Evolutionary conservation across 371 early-diverging fungal genomes (phyloP).

Genomic region (Actinomucor elegans): DNA sequence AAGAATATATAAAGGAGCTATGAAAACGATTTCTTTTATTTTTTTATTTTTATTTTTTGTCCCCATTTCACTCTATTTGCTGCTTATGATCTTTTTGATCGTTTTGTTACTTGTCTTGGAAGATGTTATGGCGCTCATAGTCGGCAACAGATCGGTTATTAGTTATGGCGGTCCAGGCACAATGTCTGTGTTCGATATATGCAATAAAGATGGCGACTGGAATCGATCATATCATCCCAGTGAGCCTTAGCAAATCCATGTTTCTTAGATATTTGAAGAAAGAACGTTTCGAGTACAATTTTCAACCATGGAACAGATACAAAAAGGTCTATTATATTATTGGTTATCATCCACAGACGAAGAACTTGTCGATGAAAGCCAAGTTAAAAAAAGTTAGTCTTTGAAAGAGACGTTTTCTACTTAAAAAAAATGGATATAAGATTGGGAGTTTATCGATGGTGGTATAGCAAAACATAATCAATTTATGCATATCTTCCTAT

Average conservation of each 20-base stretch:
- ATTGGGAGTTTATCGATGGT: constrained; percentile 34
- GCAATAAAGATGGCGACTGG: constrained; percentile 27
- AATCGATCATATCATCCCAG: constrained; percentile 31
- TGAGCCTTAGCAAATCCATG: constrained; percentile 43
- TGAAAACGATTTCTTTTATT: not conserved
- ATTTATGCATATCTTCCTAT: constrained; percentile 23
- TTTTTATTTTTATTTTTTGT: not conserved
- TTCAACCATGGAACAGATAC: constrained; percentile 20
- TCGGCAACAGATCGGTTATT: not conserved
- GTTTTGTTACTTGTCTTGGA: not conserved
- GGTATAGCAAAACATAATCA: constrained; percentile 18
- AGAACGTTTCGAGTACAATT: constrained; percentile 35
- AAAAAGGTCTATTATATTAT: constrained; percentile 20
- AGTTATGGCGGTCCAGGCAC: constrained; percentile 26
- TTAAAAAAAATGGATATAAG: constrained; percentile 2
- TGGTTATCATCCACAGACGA: constrained; percentile 24
- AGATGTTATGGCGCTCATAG: not conserved
- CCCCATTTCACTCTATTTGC: too few relatives aligned
- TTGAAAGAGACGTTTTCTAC: too few relatives aligned
- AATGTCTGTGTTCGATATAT: constrained; percentile 18
- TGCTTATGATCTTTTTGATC: not conserved
- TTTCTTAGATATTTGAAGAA: constrained; percentile 26
- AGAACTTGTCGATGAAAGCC: not conserved
- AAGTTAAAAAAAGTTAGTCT: too few relatives aligned
- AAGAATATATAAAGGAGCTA: not conserved